Conservation (phyloP, 768 basidiomycete species). For the Xerocomellus dryophilus region DNA sequence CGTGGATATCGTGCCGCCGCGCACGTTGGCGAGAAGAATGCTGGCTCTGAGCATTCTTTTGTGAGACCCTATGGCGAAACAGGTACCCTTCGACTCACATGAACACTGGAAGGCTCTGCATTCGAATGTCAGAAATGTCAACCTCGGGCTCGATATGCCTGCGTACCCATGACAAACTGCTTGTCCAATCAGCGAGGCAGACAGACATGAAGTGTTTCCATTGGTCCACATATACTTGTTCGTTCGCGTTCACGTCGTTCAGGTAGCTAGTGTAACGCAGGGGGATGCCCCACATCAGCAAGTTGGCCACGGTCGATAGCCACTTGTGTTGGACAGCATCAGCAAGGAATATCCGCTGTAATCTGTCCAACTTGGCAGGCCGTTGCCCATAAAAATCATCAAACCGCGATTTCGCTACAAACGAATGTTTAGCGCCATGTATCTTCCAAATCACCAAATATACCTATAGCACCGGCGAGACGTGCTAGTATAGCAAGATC, state of each 20-base stretch:
- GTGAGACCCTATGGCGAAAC: slow-evolving; percentile 16
- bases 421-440: not conserved
- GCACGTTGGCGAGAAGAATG: slow-evolving; percentile 34
- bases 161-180: slow-evolving; percentile 40
- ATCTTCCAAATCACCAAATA: slow-evolving; percentile 12
- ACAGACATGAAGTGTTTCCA: slow-evolving; percentile 49
- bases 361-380: slow-evolving; percentile 49
- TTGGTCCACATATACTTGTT: slow-evolving; percentile 50
- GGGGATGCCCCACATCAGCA: slow-evolving; percentile 47
- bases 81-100: slow-evolving; percentile 23
- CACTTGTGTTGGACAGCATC: slow-evolving; percentile 34
- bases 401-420: slow-evolving; percentile 48
- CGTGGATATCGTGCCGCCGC: slow-evolving; percentile 20
- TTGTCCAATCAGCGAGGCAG: slow-evolving; percentile 50
- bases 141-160: not conserved
- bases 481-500: slow-evolving; percentile 36
- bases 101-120: slow-evolving; percentile 25
- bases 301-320: slow-evolving; percentile 35
- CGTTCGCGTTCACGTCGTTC: slow-evolving; percentile 51
- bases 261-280: slow-evolving; percentile 38
- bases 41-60: slow-evolving; percentile 34
- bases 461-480: slow-evolving; percentile 47
- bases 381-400: slow-evolving; percentile 57
- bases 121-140: slow-evolving; percentile 3
- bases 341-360: slow-evolving; percentile 46